Evolutionary conservation across 306 rosid species (phyloP).

Genomic region (Crotalaria pallida): DNA sequence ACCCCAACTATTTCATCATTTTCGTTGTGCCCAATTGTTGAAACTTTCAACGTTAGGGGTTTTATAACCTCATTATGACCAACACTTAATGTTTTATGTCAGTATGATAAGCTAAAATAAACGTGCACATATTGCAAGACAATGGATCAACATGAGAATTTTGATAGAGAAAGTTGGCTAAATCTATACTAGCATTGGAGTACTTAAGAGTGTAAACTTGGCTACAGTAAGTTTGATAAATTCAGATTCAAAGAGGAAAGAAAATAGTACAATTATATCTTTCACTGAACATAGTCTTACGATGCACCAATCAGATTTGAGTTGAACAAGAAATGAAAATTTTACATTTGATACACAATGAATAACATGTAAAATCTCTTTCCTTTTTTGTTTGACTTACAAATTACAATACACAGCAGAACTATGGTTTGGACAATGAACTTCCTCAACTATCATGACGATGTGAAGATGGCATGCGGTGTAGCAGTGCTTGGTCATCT

Average conservation of each 20-base stretch:
- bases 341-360: slow-evolving; percentile 56
- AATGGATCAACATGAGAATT: background rate
- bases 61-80: background rate
- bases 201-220: background rate
- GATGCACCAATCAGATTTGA: slow-evolving; percentile 28
- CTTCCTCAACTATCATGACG: slow-evolving; percentile 42
- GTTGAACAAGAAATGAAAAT: slow-evolving; percentile 41
- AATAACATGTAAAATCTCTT: slow-evolving; percentile 33
- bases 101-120: background rate
- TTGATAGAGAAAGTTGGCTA: background rate
- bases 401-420: slow-evolving; percentile 35
- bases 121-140: background rate
- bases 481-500: slow-evolving; percentile 32
- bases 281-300: slow-evolving; percentile 28
- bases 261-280: slow-evolving; percentile 9
- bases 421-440: background rate
- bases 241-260: background rate
- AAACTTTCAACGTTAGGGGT: too few species aligned
- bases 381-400: slow-evolving; percentile 25
- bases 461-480: slow-evolving; percentile 30
- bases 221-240: background rate
- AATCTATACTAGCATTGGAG: background rate
- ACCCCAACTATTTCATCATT: too few species aligned
- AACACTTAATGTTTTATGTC: too few species aligned
- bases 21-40: background rate